These are phyloP conservation scores for Xylaria sp. DNA, from an alignment of 2,329 filamentous ascomycete genomes.

Conservation along the genomic window DNA sequence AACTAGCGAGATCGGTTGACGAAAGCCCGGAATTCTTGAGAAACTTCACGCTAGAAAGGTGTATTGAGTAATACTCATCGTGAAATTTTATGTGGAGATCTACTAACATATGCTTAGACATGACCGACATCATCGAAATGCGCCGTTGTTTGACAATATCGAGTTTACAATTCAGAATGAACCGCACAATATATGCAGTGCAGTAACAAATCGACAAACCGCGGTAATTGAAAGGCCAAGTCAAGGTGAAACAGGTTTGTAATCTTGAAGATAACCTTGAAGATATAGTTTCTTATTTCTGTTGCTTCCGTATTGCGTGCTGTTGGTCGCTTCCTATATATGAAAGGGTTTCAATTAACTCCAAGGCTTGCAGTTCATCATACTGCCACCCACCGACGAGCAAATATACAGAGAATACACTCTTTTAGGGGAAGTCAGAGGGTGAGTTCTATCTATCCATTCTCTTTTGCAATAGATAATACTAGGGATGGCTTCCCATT, in stretches of 20 bases:
- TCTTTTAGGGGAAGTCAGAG: background rate
- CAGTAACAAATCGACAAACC: conserved; percentile 45
- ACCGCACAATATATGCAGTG: conserved; percentile 27
- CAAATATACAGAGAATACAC: background rate
- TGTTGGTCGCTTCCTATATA: background rate
- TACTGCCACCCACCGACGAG: background rate
- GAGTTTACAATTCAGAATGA: conserved; percentile 43
- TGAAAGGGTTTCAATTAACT: conserved; percentile 1
- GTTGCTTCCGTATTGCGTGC: background rate
- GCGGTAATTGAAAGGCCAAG: conserved; percentile 45
- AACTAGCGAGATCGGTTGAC: background rate
- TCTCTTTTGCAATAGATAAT: background rate
- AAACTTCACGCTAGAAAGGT: conserved; percentile 15
- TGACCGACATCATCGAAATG: conserved; percentile 23
- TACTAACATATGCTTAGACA: conserved; percentile 29
- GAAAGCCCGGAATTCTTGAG: background rate
- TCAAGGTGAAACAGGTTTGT: conserved; percentile 15
- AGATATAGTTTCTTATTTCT: background rate
- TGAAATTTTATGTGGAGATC: background rate
- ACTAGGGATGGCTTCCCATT: background rate
- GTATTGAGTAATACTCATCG: background rate
- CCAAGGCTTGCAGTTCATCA: background rate
- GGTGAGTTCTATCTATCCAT: background rate
- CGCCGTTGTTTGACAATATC: conserved; percentile 45
- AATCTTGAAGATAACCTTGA: conserved; percentile 7